Evolutionary conservation across 768 basidiomycete species (phyloP).

Genomic region (Sarcodon aspratus): DNA sequence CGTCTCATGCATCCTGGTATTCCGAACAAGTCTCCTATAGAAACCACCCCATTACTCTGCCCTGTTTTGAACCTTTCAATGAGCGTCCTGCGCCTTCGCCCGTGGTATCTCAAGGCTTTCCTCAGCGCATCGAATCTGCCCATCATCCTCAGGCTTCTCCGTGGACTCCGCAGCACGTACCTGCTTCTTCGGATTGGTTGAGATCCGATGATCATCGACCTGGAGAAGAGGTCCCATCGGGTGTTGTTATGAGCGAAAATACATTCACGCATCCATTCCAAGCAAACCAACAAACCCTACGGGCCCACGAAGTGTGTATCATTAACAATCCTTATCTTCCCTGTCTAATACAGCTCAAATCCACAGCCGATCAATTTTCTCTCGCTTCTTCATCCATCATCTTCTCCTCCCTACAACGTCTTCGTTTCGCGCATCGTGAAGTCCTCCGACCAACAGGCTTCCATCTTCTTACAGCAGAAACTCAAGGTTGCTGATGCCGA

Average conservation of each 20-base stretch:
- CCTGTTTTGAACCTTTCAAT: slow-evolving; percentile 45
- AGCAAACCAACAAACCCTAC: slow-evolving; percentile 7
- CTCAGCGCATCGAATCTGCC: slow-evolving; percentile 15
- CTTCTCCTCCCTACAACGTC: slow-evolving; percentile 71
- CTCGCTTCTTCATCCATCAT: slow-evolving; percentile 74
- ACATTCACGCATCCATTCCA: slow-evolving; percentile 1
- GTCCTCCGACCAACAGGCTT: slow-evolving; percentile 83
- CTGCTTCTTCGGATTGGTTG: slow-evolving; percentile 14
- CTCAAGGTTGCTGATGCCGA: slow-evolving; percentile 74
- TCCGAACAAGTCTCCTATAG: background rate
- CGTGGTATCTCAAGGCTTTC: slow-evolving; percentile 27
- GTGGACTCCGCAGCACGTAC: slow-evolving; percentile 12
- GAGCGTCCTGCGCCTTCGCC: slow-evolving; percentile 24
- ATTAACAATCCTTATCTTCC: background rate
- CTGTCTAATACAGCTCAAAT: background rate
- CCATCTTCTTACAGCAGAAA: slow-evolving; percentile 85
- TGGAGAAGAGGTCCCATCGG: background rate
- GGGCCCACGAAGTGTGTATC: slow-evolving; percentile 41
- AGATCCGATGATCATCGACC: slow-evolving; percentile 9
- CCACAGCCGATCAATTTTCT: slow-evolving; percentile 81
- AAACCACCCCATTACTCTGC: slow-evolving; percentile 11
- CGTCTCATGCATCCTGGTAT: background rate
- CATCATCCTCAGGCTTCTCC: slow-evolving; percentile 9
- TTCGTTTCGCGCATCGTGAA: slow-evolving; percentile 83
- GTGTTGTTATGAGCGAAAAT: background rate